Percentiles rank a stretch among this genome's conserved stretches.
phyloP scores from a whole-genome alignment of 345 rosid genomes.

The Barbarea vulgaris region DNA sequence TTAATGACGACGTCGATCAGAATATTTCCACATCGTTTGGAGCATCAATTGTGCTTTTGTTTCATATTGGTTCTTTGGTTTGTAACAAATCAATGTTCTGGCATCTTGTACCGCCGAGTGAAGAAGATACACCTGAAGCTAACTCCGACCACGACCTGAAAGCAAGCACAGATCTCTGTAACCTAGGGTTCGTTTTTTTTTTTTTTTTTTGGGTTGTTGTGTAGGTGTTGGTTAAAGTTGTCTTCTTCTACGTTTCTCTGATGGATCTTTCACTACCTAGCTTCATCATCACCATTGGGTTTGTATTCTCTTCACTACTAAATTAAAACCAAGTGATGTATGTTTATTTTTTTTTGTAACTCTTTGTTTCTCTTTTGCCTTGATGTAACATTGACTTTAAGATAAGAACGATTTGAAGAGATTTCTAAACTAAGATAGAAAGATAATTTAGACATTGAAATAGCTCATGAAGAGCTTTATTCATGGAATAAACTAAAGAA shows the following conservation, averaged over 20 bases:
- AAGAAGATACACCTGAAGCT: slow-evolving; percentile 99
- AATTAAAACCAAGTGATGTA: background rate
- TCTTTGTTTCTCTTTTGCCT: slow-evolving; percentile 6
- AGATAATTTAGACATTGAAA: too few relatives aligned
- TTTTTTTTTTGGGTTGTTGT: too few relatives aligned
- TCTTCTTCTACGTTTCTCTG: slow-evolving; percentile 91
- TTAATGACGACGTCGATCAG: too few relatives aligned
- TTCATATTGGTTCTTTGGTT: too few relatives aligned
- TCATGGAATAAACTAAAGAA: too few relatives aligned
- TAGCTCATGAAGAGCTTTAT: too few relatives aligned
- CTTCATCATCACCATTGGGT: slow-evolving; percentile 98
- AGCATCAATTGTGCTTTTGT: too few relatives aligned
- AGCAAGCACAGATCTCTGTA: slow-evolving; percentile 44
- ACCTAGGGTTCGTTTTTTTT: background rate
- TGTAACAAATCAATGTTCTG: slow-evolving; percentile 90
- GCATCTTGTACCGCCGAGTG: slow-evolving; percentile 98
- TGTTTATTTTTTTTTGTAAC: background rate
- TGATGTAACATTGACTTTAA: slow-evolving; percentile 78
- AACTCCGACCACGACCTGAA: slow-evolving; percentile 57
- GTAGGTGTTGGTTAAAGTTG: slow-evolving; percentile 95
- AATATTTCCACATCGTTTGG: too few relatives aligned
- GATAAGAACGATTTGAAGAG: slow-evolving; percentile 93
- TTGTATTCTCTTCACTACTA: slow-evolving; percentile 21
- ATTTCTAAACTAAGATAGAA: too few relatives aligned
- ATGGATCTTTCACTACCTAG: slow-evolving; percentile 96